These are phyloP conservation scores for Diaporthe eres DNA, from an alignment of 2,329 filamentous ascomycete species.

Conservation along the genomic window DNA sequence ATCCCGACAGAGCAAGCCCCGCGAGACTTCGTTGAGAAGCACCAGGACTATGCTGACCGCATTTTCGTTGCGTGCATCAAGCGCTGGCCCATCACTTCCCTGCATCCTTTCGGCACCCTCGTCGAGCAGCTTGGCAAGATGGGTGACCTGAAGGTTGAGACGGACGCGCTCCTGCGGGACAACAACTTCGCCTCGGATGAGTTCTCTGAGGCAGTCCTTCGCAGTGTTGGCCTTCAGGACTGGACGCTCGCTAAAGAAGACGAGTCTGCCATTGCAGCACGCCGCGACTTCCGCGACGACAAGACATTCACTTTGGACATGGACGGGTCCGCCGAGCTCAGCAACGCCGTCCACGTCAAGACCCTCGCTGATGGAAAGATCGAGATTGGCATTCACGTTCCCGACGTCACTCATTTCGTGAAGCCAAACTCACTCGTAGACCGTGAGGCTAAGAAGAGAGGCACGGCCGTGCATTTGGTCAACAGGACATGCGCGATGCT, in stretches of 20 bases:
- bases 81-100: slow-evolving; percentile 99
- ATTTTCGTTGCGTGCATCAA: slow-evolving; percentile 99
- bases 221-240: slow-evolving; percentile 91
- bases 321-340: slow-evolving; percentile 87
- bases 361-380: slow-evolving; percentile 85
- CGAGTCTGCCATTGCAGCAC: slow-evolving; percentile 78
- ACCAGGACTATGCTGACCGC: slow-evolving; percentile 96
- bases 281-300: slow-evolving; percentile 92
- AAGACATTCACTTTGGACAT: slow-evolving; percentile 93
- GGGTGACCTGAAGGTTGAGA: slow-evolving; percentile 98
- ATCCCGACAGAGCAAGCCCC: slow-evolving; percentile 99
- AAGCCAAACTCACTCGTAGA: slow-evolving; percentile 96
- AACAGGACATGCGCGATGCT: slow-evolving; percentile 91
- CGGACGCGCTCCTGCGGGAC: slow-evolving; percentile 94
- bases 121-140: slow-evolving; percentile 97
- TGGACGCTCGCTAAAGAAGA: slow-evolving; percentile 91
- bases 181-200: slow-evolving; percentile 99
- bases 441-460: slow-evolving; percentile 97
- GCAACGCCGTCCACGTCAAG: slow-evolving; percentile 95
- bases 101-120: slow-evolving; percentile 97
- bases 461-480: slow-evolving; percentile 94
- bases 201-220: slow-evolving; percentile 95
- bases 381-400: slow-evolving; percentile 94
- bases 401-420: slow-evolving; percentile 96
- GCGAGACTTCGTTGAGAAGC: slow-evolving; percentile 97